Conservation (phyloP, 2,329 filamentous ascomycete species). For the Fusarium anguioides region DNA sequence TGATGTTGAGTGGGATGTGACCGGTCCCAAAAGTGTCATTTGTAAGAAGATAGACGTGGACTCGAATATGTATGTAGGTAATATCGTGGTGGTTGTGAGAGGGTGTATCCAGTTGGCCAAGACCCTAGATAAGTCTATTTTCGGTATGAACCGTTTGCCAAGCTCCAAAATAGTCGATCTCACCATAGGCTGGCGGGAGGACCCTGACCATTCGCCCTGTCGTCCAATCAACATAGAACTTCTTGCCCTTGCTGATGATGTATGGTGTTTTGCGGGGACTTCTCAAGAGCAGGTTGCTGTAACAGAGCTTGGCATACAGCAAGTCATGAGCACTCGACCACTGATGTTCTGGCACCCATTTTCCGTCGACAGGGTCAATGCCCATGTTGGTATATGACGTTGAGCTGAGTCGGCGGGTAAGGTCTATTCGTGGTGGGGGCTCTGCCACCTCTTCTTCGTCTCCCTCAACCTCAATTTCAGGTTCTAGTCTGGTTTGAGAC, state of each 20-base stretch:
- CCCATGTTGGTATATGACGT: constrained; percentile 59
- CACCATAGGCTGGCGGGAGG: constrained; percentile 65
- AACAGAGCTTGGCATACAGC: constrained; percentile 69
- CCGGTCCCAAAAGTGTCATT: constrained; percentile 8
- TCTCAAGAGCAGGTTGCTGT: constrained; percentile 66
- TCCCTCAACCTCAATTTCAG: constrained; percentile 37
- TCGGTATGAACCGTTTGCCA: constrained; percentile 64
- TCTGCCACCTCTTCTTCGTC: constrained; percentile 36
- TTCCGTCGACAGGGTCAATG: constrained; percentile 61
- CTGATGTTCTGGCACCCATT: constrained; percentile 66
- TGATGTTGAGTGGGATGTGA: constrained; percentile 15
- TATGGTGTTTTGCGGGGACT: constrained; percentile 69
- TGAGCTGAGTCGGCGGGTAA: constrained; percentile 56
- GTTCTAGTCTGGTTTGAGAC: constrained; percentile 38
- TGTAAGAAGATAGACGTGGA: not conserved
- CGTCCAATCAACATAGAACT: constrained; percentile 70
- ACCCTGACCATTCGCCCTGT: constrained; percentile 66
- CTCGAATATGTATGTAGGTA: not conserved
- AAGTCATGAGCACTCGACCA: constrained; percentile 68
- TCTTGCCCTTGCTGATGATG: constrained; percentile 66
- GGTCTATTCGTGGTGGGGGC: constrained; percentile 47
- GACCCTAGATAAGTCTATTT: constrained; percentile 57
- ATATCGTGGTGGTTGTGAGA: not conserved
- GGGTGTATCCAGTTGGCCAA: constrained; percentile 14
- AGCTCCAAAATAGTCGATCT: constrained; percentile 60